These are phyloP conservation scores for Apostasia shenzhenica DNA, from an alignment of 106 monocot species.

Conservation along the genomic window DNA sequence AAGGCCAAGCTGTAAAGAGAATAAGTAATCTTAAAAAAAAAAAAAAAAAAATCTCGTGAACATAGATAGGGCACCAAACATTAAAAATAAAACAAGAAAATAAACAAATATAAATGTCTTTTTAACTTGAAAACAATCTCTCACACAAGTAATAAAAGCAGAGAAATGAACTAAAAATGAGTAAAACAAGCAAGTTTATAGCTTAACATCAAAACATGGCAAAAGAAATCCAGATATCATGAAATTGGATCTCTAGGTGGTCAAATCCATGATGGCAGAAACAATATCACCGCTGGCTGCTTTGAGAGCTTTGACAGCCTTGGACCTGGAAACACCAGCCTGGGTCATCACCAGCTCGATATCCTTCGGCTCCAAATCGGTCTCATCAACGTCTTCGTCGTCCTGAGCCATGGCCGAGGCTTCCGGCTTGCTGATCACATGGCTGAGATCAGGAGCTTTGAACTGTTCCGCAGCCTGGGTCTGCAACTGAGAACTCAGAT, in stretches of 20 bases:
- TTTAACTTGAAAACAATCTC: too few relatives aligned
- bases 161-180: too few relatives aligned
- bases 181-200: too few relatives aligned
- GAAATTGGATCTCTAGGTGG: neutral
- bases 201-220: too few relatives aligned
- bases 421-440: neutral
- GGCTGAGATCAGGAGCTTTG: constrained; percentile 8
- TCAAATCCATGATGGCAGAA: constrained; percentile 13
- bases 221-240: too few relatives aligned
- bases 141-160: too few relatives aligned
- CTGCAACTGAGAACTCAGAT: constrained; percentile 12
- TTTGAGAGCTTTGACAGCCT: constrained; percentile 9
- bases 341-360: constrained; percentile 11
- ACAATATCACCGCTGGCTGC: constrained; percentile 9
- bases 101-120: too few relatives aligned
- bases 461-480: constrained; percentile 9
- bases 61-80: too few relatives aligned
- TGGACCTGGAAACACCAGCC: constrained; percentile 10
- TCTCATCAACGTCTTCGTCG: constrained; percentile 8
- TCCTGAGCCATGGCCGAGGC: neutral
- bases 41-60: too few relatives aligned
- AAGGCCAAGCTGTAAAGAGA: too few relatives aligned
- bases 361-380: constrained; percentile 4
- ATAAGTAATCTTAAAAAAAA: too few relatives aligned
- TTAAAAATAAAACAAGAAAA: too few relatives aligned